Evolutionary conservation across 2,329 filamentous ascomycete species (phyloP).

Genomic region (Colletotrichum sp.): DNA sequence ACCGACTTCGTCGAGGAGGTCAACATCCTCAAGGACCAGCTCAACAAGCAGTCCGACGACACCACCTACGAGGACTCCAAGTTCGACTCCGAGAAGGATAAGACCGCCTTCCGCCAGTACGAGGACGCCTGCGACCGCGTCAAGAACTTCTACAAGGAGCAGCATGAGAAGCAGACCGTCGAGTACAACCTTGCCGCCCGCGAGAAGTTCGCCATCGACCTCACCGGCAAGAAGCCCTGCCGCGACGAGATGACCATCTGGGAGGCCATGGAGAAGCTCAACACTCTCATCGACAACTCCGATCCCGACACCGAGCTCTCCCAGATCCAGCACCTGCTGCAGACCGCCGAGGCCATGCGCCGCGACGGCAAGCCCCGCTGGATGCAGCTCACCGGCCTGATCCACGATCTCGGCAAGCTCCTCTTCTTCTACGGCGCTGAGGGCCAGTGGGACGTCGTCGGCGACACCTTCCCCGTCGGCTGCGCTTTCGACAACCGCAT

Average conservation of each 20-base stretch:
- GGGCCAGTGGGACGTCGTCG: conserved; percentile 93
- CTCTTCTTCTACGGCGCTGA: conserved; percentile 82
- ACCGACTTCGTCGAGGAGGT: conserved; percentile 59
- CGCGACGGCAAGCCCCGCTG: conserved; percentile 82
- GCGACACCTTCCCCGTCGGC: conserved; percentile 82
- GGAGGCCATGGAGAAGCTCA: conserved; percentile 92
- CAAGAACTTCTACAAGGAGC: conserved; percentile 83
- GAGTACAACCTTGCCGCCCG: conserved; percentile 86
- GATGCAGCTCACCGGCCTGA: conserved; percentile 80
- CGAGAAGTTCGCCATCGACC: conserved; percentile 49
- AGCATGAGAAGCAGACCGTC: conserved; percentile 75
- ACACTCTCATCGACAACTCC: conserved; percentile 88
- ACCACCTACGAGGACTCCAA: conserved; percentile 55
- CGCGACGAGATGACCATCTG: conserved; percentile 81
- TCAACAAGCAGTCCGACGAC: conserved; percentile 4
- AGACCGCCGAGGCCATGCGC: conserved; percentile 88
- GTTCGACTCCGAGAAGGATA: conserved; percentile 79
- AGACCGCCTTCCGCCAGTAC: conserved; percentile 82
- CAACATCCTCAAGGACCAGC: conserved; percentile 53
- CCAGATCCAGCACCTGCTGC: conserved; percentile 89
- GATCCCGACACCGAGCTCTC: conserved; percentile 88
- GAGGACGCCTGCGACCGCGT: conserved; percentile 83
- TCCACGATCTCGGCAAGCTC: conserved; percentile 82
- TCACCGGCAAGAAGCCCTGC: conserved; percentile 64
- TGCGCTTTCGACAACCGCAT: conserved; percentile 77